A percentile compares a stretch with the other conserved stretches of the same genome.
Evolutionary conservation across 2,329 filamentous ascomycete species (phyloP).

Genomic region (Hortaea sp.): DNA sequence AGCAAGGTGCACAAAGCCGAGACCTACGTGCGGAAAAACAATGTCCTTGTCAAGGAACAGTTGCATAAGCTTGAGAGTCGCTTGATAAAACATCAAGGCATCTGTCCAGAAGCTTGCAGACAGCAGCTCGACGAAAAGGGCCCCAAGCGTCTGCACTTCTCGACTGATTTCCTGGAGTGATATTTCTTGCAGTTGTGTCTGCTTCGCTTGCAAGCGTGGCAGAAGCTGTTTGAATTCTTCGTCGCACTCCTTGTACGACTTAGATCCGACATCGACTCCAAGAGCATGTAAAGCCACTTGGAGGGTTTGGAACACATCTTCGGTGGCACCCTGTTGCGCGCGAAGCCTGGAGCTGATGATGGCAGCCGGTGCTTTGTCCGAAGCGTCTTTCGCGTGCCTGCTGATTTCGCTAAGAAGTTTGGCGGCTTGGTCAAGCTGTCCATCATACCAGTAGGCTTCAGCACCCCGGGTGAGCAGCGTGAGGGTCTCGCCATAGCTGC

Average conservation of each 20-base stretch:
- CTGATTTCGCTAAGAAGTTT: conserved; percentile 62
- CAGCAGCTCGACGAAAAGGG: conserved; percentile 53
- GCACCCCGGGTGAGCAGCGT: conserved; percentile 68
- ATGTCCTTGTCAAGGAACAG: conserved; percentile 53
- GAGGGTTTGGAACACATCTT: conserved; percentile 58
- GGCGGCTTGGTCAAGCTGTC: conserved; percentile 57
- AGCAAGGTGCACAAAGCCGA: conserved; percentile 58
- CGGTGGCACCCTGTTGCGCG: conserved; percentile 61
- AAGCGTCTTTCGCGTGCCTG: conserved; percentile 55
- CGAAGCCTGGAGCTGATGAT: conserved; percentile 73
- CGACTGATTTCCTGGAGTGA: conserved; percentile 40
- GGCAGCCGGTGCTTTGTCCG: conserved; percentile 76
- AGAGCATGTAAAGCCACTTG: conserved; percentile 62
- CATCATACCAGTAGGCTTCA: conserved; percentile 74
- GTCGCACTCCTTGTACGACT: conserved; percentile 70
- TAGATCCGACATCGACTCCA: conserved; percentile 54
- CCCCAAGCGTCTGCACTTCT: conserved; percentile 53
- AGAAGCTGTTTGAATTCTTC: conserved; percentile 50
- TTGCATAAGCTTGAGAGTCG: conserved; percentile 56
- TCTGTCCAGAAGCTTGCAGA: conserved; percentile 67
- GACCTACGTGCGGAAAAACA: conserved; percentile 58
- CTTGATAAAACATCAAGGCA: conserved; percentile 60
- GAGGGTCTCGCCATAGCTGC: conserved; percentile 77
- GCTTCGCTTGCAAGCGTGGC: conserved; percentile 8
- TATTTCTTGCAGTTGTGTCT: conserved; percentile 6